Base-by-base conservation (phyloP, 805 yeast species). In the Metschnikowia colocasiae region DNA sequence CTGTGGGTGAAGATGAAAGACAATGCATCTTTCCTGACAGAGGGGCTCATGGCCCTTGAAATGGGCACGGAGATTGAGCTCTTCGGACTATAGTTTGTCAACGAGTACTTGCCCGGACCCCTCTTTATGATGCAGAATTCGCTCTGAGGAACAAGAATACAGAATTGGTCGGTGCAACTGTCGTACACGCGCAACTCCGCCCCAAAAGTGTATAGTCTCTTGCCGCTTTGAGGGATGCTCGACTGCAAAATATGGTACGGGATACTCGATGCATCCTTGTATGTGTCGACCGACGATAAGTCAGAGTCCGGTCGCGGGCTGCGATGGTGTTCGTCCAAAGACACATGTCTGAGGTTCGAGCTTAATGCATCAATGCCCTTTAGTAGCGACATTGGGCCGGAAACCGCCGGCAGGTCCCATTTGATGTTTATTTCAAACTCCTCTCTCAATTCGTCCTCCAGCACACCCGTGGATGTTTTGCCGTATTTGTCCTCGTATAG, bases 401-500 rank as follows among this genome's bases (percentile, higher is more conserved):
- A 19, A 12, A 25, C 46, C 2, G 35, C 15, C 5, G 32, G 39
- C n/a, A 10, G 45, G 20, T 26, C 33, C 43, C 27, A 34, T 16
- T 33, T 40, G n/a, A 16, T 26, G 31, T 35, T 18, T 10, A 32
- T 19, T 31, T 26, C 49, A 15, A 53, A 53, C 32, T 53, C 55
- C 15, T 36, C 42, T 19, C 19, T 20, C 40, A 53, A 46, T 10
- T 62, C 64, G 23, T 53, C 53, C 9, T 67, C 65, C 1, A 75
- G 59, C 4, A 76, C 77, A 12, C 69, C 69, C 1, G 63, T 59
- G 6, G 84, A 74, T 4, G 82, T 68, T 52, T 68, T 76, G 52
- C 75, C 79, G 62, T 84, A 87, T 59, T 85, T 87, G 54, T 82
- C 76, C 61, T 89, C 96, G 60, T 79, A 92, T 56, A 83, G 80